Evolutionary conservation across 164 flowering plant genomes (phyloP), one percentile per base, ranked within the genome.

Genomic region (Vitis riparia): DNA sequence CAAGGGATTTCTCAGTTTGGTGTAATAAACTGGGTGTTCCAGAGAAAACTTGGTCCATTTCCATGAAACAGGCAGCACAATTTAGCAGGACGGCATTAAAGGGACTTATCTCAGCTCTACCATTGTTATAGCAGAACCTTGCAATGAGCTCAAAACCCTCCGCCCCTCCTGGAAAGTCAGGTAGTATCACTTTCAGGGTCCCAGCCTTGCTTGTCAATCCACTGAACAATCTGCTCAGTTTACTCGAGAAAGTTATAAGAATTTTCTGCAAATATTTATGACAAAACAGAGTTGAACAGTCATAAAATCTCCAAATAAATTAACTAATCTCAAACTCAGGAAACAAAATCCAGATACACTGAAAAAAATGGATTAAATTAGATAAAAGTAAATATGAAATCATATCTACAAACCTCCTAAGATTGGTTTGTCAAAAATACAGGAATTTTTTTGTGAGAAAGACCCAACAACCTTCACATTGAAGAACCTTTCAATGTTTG

Each of bases 141-240:
- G 84, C 70, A 64, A 88, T 59, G 19, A 86, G 86, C 79, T 90
- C 95, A 70, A 90, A 90, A 5, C 84, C 88, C 52, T 73, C 76
- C 51, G 91, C 72, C 8, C 91, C 93, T n/a, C 89, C 89, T 2
- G 93, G 91, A 51, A 89, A 83, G 68, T 82, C 86, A 50, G 81
- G 76, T 73, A 87, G 80, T 68, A 79, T 78, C 48, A 87, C 82
- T 72, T 84, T 87, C 51, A 76, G 73, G 50, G 73, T 80, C 47
- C 62, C 57, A 3, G 55, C 53, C 9, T 32, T 16, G 4, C 47
- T 68, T 13, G 51, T 63, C 11, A 70, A 47, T 55, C 69, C 80
- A 37, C 71, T 56, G 58, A 88, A 82, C 27, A 86, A 56, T 62
- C 72, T 86, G 66, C 76, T 71, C 13, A 88, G 65, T 70, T 68